Evolutionary conservation across 2,329 filamentous ascomycete genomes (phyloP).

Genomic region (Mycosphaerella arachidis): DNA sequence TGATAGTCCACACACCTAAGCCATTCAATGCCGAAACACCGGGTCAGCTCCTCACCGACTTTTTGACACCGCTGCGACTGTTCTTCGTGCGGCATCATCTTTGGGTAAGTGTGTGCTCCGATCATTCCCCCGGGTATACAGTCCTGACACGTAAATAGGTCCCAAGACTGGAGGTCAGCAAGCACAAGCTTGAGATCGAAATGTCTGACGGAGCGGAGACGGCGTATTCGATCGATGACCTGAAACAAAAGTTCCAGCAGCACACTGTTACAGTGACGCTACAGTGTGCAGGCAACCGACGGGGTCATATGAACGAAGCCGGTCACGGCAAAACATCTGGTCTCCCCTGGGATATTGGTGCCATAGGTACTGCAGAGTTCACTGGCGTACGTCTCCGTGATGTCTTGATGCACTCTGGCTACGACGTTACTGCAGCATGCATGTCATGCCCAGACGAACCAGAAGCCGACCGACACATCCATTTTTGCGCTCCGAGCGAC

Average conservation of each 20-base stretch:
- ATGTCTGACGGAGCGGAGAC: slow-evolving; percentile 52
- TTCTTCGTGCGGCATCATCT: slow-evolving; percentile 62
- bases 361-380: slow-evolving; percentile 59
- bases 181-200: slow-evolving; percentile 52
- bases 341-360: slow-evolving; percentile 56
- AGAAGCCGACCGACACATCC: slow-evolving; percentile 45
- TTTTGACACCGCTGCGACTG: slow-evolving; percentile 52
- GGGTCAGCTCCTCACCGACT: slow-evolving; percentile 45
- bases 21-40: slow-evolving; percentile 62
- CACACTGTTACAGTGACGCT: slow-evolving; percentile 53
- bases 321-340: slow-evolving; percentile 49
- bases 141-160: not conserved
- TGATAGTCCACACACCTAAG: slow-evolving; percentile 51
- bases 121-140: not conserved
- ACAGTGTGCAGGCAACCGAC: slow-evolving; percentile 59
- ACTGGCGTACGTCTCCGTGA: slow-evolving; percentile 54
- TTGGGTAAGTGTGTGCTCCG: slow-evolving; percentile 45
- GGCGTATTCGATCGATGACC: slow-evolving; percentile 52
- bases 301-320: slow-evolving; percentile 50
- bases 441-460: slow-evolving; percentile 28
- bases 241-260: slow-evolving; percentile 49
- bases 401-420: slow-evolving; percentile 54
- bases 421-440: slow-evolving; percentile 34
- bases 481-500: slow-evolving; percentile 40
- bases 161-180: slow-evolving; percentile 43